Evolutionary conservation across 768 basidiomycete species (phyloP), one percentile per base, ranked within the genome.

Genomic region (Lanmaoa pseudosensibilis): DNA sequence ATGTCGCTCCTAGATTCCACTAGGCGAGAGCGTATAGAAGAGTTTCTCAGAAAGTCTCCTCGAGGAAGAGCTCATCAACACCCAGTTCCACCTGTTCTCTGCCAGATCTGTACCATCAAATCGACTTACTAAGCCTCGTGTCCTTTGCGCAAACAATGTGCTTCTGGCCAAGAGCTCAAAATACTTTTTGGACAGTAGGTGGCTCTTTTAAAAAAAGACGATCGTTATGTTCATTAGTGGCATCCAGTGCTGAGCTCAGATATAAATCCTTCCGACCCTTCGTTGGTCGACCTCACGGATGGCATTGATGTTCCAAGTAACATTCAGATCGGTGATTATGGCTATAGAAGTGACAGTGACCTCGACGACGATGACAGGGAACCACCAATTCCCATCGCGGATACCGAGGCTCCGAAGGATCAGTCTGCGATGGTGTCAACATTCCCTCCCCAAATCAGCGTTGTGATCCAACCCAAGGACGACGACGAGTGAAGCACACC

Each of bases 261-360:
- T 36, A 10, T 48, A 0, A 50, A 40, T 27, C 50, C 49, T 6
- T 43, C 52, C 1, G 57, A 69, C 5, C n/a, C 30, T 1, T 59
- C 58, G 2, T 48, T 64, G 30, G 33, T 33, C 13, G 63, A 66
- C 15, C 59, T 70, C 30, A 44, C 50, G 4, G 51, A 52, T 23
- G 41, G 15, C 27, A 37, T 46, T 13, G 58, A 45, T 15, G 25
- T 65, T 19, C 65, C 58, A 4, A 50, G 37, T 11, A 18, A 50
- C 9, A 16, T 46, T 38, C 25, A 1, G 5, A 51, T 64, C 5
- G 64, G 60, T 4, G 68, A 67, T 2, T 69, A 71, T 54, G 73
- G 61, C 4, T 74, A 74, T 46, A 61, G 41, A 16, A 70, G 69
- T 4, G 73, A 73, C 52, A 73, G 73, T 19, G 73, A 74, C 37